Conservation (phyloP, 305 asterid genomes). For the Fraxinus sp. region DNA sequence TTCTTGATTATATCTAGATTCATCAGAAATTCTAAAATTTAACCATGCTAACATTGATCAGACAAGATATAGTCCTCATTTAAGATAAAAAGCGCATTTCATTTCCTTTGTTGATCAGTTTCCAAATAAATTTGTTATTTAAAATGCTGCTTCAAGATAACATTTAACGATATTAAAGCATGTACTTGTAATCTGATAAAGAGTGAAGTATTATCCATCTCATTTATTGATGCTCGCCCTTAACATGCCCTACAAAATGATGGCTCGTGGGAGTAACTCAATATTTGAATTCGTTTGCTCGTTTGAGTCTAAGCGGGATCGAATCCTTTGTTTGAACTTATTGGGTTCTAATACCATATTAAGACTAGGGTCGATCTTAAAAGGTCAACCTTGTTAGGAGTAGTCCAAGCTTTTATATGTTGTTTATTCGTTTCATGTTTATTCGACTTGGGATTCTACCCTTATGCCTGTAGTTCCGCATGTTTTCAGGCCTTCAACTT, state of each 20-base stretch:
- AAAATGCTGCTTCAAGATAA: not conserved
- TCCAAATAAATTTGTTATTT: not conserved
- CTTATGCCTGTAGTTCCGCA: constrained; percentile 22
- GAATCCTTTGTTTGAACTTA: not conserved
- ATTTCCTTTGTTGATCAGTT: not conserved
- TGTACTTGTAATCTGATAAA: not conserved
- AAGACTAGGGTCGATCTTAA: not conserved
- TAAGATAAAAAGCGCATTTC: not conserved
- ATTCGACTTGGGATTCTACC: not conserved
- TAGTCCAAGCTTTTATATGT: not conserved
- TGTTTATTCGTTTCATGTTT: not conserved
- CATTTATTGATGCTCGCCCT: constrained; percentile 6
- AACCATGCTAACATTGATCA: not conserved
- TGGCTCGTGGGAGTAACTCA: not conserved
- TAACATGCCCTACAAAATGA: not conserved
- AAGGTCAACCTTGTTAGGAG: not conserved
- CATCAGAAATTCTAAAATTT: not conserved
- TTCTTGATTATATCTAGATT: not conserved
- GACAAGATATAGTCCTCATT: not conserved
- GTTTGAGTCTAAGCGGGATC: not conserved
- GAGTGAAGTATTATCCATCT: not conserved
- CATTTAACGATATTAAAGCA: not conserved
- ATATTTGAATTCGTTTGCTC: not conserved
- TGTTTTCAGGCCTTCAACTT: constrained; percentile 61
- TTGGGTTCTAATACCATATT: not conserved